Base-by-base conservation (phyloP, 805 yeast species). In the Candida montana region DNA sequence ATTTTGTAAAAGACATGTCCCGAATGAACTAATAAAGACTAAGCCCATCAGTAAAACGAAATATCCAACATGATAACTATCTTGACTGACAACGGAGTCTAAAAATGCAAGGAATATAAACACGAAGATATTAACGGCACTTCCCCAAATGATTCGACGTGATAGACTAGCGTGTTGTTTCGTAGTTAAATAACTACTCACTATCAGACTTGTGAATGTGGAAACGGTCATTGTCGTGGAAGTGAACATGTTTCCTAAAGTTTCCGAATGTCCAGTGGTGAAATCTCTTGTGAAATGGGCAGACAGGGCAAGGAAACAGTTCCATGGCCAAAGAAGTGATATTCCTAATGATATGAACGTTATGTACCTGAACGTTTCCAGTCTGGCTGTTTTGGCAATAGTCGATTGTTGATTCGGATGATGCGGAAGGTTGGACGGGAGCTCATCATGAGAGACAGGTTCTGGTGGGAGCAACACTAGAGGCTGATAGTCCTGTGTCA, bases 301-400 rank as follows among this genome's bases (percentile, higher is more conserved):
- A 0, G 95, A 76, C 0, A 96, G 96, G 1, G 95, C 79, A 9
- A 93, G 63, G 48, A 90, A 82, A 51, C 93, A 80, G 67, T 91
- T 93, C 96, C 98, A 91, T 0, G 98, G 98, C 97, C 98, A 91
- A 17, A 91, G 69, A 17, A 83, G 68, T 1, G 95, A 83, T 12
- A 87, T 70, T 0, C 97, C 97, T 7, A 85, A 71, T 11, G 76
- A 51, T 19, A 79, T 63, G 54, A 83, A 88, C 0, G 91, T 76
- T 10, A 72, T 21, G 54, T 84, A 86, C 35, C 54, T 50, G 13
- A 34, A 26, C 17, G 21, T 12, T 8, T 26, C 29, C n/a, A 26
- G 11, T 8, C n/a, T 11, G 6, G 24, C 24, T 21, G 53, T 12
- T 10, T 36, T 38, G 23, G 40, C n/a, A 16, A 38, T 21, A 2